Evolutionary conservation across 371 early-diverging fungal genomes (phyloP), one percentile per base, ranked within the genome.

Genomic region (Lichtheimia corymbifera): DNA sequence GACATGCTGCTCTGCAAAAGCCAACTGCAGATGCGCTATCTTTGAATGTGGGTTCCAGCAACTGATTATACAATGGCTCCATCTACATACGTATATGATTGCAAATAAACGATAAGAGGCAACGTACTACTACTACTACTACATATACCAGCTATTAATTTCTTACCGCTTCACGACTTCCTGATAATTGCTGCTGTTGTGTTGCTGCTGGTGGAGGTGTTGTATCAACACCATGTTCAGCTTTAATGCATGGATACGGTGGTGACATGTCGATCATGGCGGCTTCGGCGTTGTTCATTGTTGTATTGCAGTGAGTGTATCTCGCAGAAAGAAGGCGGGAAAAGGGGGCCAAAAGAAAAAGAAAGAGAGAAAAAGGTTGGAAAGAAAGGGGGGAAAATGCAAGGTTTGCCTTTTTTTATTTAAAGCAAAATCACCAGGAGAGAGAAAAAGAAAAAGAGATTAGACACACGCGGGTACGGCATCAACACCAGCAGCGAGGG

Each of bases 1-100:
- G 58, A 42, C 73, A 76, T 3, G 64, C 49, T 22, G 61, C 50
- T 18, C 72, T 71, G 56, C 77, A 80, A 50, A 57, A 73, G 18
- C 76, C 72, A 17, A 76, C 59, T n/a, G 73, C 80, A 11, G 69
- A 59, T 25, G 53, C 56, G 50, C 69, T 76, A 18, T 76, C 68
- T 18, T 60, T 44, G 17, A 79, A 76, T 30, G 67, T 62, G 12
- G 61, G 69, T 12, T 67, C 58, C 25, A 80, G 44, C 24, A 80
- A 42, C 20, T 63, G 64, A 24, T 68, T 59, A 54, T 71, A 80
- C 17, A 76, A 66, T 1, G 62, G 63, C 41, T 74, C 72, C 71
- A 80, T 67, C 80, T 73, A 60, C 6, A 14, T 24, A 60, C 6
- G 12, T 24, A 4, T 1, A 22, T 22, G 22, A 22, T 35, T 20